Conservation (phyloP, 495 filamentous ascomycete genomes). For the Penicillium nucicola region DNA sequence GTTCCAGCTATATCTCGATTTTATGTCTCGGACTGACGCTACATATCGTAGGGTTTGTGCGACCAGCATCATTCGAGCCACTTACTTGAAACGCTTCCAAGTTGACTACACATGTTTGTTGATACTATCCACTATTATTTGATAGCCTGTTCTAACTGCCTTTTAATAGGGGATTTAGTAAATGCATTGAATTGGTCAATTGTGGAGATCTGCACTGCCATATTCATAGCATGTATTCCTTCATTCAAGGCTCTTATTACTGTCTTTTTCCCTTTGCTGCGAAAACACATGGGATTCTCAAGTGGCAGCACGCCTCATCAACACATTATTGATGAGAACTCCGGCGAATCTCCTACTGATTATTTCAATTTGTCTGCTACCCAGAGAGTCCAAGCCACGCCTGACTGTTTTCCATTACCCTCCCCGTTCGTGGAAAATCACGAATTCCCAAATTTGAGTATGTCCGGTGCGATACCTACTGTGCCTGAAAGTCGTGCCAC, state of each 20-base stretch:
- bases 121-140: no score
- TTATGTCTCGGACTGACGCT: background rate
- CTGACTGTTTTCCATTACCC: no score
- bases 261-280: constrained; percentile 5
- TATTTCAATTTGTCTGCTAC: no score
- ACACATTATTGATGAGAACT: no score
- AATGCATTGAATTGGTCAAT: constrained; percentile 11
- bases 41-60: background rate
- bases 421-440: no score
- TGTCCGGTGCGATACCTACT: no score
- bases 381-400: no score
- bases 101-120: constrained; percentile 10
- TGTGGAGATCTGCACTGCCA: constrained; percentile 6
- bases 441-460: no score
- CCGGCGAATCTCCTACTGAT: no score
- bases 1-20: no score
- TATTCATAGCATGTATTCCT: constrained; percentile 10
- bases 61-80: constrained; percentile 13
- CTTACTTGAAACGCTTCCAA: constrained; percentile 10
- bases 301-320: no score
- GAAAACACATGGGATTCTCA: background rate
- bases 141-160: background rate
- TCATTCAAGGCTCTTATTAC: constrained; percentile 13
- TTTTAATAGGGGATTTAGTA: constrained; percentile 4
- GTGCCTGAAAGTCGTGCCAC: no score